Evolutionary conservation across 2,329 filamentous ascomycete species (phyloP).

Genomic region (Penicillium griseofulvum): DNA sequence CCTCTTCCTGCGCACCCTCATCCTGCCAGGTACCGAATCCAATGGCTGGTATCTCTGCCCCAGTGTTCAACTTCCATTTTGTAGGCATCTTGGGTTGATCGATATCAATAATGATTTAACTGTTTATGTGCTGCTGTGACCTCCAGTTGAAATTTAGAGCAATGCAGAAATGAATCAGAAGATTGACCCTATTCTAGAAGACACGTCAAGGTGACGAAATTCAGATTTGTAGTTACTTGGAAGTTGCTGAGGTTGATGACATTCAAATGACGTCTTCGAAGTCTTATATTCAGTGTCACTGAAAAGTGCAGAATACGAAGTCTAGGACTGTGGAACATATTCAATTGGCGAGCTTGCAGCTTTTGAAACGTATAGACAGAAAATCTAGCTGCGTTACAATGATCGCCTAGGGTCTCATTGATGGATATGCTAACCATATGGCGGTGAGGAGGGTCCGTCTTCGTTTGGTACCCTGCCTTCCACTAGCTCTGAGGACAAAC

Average conservation of each 20-base stretch:
- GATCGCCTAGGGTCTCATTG: too few relatives aligned
- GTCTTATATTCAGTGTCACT: too few relatives aligned
- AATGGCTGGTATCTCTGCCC: constrained; percentile 47
- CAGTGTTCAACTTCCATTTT: constrained; percentile 48
- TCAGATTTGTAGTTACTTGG: neutral
- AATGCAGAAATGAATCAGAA: too few relatives aligned
- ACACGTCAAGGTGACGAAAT: neutral
- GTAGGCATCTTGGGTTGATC: constrained; percentile 27
- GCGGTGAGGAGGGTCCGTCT: too few relatives aligned
- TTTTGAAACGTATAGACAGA: too few relatives aligned
- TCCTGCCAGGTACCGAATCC: constrained; percentile 58
- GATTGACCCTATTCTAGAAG: too few relatives aligned
- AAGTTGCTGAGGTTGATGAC: neutral
- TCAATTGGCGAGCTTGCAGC: neutral
- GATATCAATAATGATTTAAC: neutral
- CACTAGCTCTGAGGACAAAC: neutral
- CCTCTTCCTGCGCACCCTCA: constrained; percentile 48
- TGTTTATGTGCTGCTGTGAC: neutral
- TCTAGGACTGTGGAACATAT: neutral
- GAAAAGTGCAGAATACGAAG: neutral
- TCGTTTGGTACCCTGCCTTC: too few relatives aligned
- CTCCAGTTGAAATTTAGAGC: neutral
- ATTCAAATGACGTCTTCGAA: neutral
- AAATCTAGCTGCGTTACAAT: too few relatives aligned
- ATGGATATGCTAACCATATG: neutral